Conservation (phyloP, 768 basidiomycete genomes). For the Tricholoma saponaceum region DNA sequence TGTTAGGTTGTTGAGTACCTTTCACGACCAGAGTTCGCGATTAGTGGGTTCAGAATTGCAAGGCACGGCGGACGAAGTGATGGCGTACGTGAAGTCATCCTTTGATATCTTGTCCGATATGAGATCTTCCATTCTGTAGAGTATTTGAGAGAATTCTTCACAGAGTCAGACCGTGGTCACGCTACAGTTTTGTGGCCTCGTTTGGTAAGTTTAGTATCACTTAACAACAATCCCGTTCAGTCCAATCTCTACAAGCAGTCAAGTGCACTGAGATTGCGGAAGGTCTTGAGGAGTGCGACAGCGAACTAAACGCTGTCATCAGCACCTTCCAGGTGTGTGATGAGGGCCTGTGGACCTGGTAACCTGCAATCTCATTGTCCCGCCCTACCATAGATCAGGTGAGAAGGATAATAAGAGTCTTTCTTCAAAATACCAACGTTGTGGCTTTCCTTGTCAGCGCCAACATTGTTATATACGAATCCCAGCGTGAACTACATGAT, state of each 20-base stretch:
- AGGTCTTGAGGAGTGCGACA: conserved; percentile 39
- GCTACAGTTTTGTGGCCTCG: conserved; percentile 31
- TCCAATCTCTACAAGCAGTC: conserved; percentile 23
- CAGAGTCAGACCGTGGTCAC: conserved; percentile 35
- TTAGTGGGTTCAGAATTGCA: conserved; percentile 38
- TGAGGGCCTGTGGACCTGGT: not conserved
- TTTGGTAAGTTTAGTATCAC: conserved; percentile 30
- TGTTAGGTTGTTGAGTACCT: conserved; percentile 29
- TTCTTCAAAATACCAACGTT: not conserved
- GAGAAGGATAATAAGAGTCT: not conserved
- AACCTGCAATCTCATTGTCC: not conserved
- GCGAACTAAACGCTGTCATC: conserved; percentile 39
- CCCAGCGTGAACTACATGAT: conserved; percentile 26
- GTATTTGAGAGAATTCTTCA: conserved; percentile 35
- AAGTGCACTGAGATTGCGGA: conserved; percentile 42
- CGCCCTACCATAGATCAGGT: not conserved
- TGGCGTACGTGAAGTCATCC: conserved; percentile 30
- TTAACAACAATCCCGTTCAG: not conserved
- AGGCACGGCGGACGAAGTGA: conserved; percentile 38
- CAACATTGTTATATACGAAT: conserved; percentile 22
- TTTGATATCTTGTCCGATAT: not conserved
- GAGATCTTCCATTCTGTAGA: conserved; percentile 20
- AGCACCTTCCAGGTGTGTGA: conserved; percentile 38
- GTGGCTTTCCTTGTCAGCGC: conserved; percentile 18
- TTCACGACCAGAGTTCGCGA: conserved; percentile 35